Base-by-base conservation (phyloP, 1,284 basidiomycete genomes). In the Cryptococcus sp. region DNA sequence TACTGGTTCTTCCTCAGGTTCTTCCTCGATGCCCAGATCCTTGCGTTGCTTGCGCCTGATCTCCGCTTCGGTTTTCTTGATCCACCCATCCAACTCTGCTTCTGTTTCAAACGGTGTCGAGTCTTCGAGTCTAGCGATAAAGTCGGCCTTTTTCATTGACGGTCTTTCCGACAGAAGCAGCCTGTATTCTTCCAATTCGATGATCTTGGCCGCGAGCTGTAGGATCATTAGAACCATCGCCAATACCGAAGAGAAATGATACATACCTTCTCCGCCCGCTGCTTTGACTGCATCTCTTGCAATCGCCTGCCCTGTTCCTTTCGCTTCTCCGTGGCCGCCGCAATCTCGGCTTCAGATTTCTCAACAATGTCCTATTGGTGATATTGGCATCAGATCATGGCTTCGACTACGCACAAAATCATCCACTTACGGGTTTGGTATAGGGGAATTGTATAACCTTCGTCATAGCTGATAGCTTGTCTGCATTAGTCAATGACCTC, bases 251-350 rank as follows among this genome's bases (percentile, higher is more conserved):
- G 20, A 47, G 25, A 3, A 19, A n/a, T 1, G 19, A 11, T 15
- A 13, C 43, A 22, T 56, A 89, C 90, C 83, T 93, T 95, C 67
- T 97, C 93, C 63, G 86, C 80, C 11, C 95, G 80, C 62, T 88
- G 88, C 73, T 88, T 90, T 0, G 90, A 88, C n/a, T 92, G 91
- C 70, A 96, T 86, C 76, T 98, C 93, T 76, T 95, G 93, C 48
- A 99, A 73, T 67, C 93, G 87, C 55, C 85, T 83, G 0, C 92
- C 93, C 61, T 93, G 89, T 73, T 95, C 91, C 69, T 85, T 87
- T 59, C 89, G 81, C 70, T 87, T 86, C 74, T 96, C 93, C 0
- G 87, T 81, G 43, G 87, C 84, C 23, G 86, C 83, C 0, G 86
- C 84, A 0, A 96, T 76, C 70, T 98, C 95, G 65, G 96, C 95